Evolutionary conservation across 1,284 basidiomycete species (phyloP).

Genomic region (Phellinidium pouzarii): DNA sequence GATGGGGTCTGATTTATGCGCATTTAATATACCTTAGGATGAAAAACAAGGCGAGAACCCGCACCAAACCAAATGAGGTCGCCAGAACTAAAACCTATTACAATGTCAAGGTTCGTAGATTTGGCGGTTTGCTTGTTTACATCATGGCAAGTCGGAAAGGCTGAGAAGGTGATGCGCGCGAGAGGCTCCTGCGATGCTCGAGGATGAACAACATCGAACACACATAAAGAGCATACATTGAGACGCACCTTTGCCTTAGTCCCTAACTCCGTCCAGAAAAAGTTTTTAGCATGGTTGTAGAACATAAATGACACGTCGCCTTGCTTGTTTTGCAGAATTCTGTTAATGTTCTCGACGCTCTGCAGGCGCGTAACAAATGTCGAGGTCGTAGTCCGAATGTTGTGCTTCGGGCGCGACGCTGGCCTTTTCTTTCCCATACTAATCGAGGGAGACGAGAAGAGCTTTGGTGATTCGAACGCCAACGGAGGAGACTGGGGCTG

Average conservation of each 20-base stretch:
- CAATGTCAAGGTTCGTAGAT: slow-evolving; percentile 76
- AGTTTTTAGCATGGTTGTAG: slow-evolving; percentile 75
- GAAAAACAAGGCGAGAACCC: slow-evolving; percentile 22
- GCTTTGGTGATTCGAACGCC: slow-evolving; percentile 29
- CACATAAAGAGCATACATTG: slow-evolving; percentile 12
- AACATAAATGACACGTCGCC: slow-evolving; percentile 82
- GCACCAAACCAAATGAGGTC: slow-evolving; percentile 89
- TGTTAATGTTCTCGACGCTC: slow-evolving; percentile 69
- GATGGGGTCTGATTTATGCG: slow-evolving; percentile 58
- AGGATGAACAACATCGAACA: background rate
- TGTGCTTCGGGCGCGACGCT: slow-evolving; percentile 73
- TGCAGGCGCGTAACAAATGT: slow-evolving; percentile 86
- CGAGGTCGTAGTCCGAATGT: slow-evolving; percentile 80
- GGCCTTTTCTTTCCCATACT: slow-evolving; percentile 54
- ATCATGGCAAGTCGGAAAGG: slow-evolving; percentile 85
- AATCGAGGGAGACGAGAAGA: slow-evolving; percentile 38
- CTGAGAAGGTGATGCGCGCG: slow-evolving; percentile 78
- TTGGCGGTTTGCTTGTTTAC: slow-evolving; percentile 77
- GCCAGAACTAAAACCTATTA: slow-evolving; percentile 90
- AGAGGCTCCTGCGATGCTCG: slow-evolving; percentile 65
- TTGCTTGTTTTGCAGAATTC: slow-evolving; percentile 67
- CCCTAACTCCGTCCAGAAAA: slow-evolving; percentile 78
- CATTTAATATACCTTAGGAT: background rate
- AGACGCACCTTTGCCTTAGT: slow-evolving; percentile 67
- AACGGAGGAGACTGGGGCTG: slow-evolving; percentile 32